These are phyloP conservation scores for Neopestalotiopsis rosae DNA, from an alignment of 2,329 filamentous ascomycete genomes.

Conservation along the genomic window DNA sequence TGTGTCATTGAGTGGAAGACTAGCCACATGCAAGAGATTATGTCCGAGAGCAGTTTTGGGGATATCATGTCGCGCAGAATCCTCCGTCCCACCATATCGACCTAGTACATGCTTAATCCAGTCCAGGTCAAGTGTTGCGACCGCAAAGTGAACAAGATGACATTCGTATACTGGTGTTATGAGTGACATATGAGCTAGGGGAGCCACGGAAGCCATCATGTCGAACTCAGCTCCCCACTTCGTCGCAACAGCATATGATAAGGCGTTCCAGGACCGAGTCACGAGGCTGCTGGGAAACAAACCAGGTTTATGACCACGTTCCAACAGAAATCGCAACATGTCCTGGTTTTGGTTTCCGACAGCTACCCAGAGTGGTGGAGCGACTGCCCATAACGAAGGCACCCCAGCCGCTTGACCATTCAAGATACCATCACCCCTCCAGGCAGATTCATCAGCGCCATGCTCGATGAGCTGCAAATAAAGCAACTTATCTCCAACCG, in stretches of 20 bases:
- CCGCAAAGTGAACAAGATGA: slow-evolving; percentile 1
- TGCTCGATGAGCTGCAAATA: background rate
- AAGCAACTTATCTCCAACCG: background rate
- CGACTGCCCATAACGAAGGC: background rate
- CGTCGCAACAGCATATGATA: background rate
- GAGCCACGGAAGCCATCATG: background rate
- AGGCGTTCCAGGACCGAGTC: background rate
- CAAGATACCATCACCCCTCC: background rate
- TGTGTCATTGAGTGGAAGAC: background rate
- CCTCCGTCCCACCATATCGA: background rate
- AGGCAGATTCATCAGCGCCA: background rate
- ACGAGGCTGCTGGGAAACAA: background rate
- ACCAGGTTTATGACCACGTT: background rate
- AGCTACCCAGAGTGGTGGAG: background rate
- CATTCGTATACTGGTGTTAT: background rate
- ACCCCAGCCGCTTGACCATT: background rate
- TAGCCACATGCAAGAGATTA: background rate
- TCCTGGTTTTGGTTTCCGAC: background rate
- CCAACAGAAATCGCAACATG: background rate
- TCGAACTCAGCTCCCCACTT: background rate
- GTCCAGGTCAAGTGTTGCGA: background rate
- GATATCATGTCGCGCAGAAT: background rate
- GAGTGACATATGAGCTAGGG: background rate
- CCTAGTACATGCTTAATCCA: background rate
- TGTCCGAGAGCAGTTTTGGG: background rate